Evolutionary conservation across 2,329 filamentous ascomycete species (phyloP).

Genomic region (Hypoxylon sp.): DNA sequence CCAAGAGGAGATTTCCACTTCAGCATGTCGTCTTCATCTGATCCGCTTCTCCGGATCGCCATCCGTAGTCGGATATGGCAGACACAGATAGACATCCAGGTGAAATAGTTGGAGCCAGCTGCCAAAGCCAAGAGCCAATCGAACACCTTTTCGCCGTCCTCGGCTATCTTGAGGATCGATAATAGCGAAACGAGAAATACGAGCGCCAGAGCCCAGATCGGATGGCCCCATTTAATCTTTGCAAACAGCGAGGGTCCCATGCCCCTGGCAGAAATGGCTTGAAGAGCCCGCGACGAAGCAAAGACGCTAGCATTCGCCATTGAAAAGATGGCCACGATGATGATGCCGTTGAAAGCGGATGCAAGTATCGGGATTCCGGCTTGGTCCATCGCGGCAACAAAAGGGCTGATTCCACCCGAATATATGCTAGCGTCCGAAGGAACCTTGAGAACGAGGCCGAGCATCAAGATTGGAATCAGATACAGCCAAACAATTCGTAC

Average conservation of each 20-base stretch:
- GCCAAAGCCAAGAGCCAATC: conserved; percentile 63
- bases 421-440: conserved; percentile 18
- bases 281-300: conserved; percentile 57
- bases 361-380: conserved; percentile 51
- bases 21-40: conserved; percentile 54
- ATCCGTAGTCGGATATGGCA: conserved; percentile 63
- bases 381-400: conserved; percentile 51
- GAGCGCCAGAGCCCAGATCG: conserved; percentile 59
- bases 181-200: conserved; percentile 60
- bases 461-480: conserved; percentile 56
- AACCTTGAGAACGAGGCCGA: conserved; percentile 55
- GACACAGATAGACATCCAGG: conserved; percentile 63
- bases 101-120: conserved; percentile 63
- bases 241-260: conserved; percentile 55
- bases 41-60: conserved; percentile 58
- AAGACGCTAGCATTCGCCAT: conserved; percentile 61
- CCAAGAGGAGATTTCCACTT: conserved; percentile 49
- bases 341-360: conserved; percentile 57
- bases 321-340: conserved; percentile 55
- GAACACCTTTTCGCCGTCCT: conserved; percentile 58
- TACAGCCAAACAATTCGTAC: conserved; percentile 59
- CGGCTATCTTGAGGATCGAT: conserved; percentile 60
- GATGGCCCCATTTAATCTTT: conserved; percentile 57
- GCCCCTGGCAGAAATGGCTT: conserved; percentile 55
- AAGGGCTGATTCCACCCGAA: conserved; percentile 47